Evolutionary conservation across 2,329 filamentous ascomycete genomes (phyloP), one percentile per base, ranked within the genome.

Genomic region (Acrocalymma vagum): DNA sequence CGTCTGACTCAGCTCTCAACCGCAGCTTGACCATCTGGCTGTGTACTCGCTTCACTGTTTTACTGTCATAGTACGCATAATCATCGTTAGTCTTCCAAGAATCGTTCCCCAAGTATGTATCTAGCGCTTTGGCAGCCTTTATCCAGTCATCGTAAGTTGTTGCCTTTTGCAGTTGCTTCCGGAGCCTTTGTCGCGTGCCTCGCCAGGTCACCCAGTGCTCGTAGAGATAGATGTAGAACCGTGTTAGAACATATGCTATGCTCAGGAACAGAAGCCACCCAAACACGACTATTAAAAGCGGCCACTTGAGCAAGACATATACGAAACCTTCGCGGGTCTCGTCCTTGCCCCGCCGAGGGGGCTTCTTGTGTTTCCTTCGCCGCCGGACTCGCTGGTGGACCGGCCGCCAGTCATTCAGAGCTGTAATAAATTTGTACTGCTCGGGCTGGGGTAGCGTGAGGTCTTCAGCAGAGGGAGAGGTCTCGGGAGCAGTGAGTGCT

Each of bases 321-420:
- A 96, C 79, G 64, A 94, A 90, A 14, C 94, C 94, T 73, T 99
- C 94, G 53, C 94, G 80, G 2, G 93, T 97, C 76, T 99, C 94
- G 66, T 99, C 94, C 61, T 85, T 89, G 51, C 74, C 77, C 38
- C 77, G 72, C 25, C 71, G 70, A 48, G 70, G 73, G 48, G 67
- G 60, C 27, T 63, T 55, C 64, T 68, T 50, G 38, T 48, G 46
- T 60, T 70, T 66, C 67, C 73, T 63, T 20, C 60, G 60, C 45
- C 68, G 65, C 42, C 78, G 76, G 15, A 92, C 79, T 42, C 81
- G 85, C 64, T 93, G 83, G 55, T 88, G 86, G 9, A 97, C 83
- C 0, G 94, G 94, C 11, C 89, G 86, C 94, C 94, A 99, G 75
- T 99, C 94, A 68, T 95, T 95, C 63, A 95, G 84, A 26, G 94